Evolutionary conservation across 2,329 filamentous ascomycete genomes (phyloP).

Genomic region (Ramularia endophylla): DNA sequence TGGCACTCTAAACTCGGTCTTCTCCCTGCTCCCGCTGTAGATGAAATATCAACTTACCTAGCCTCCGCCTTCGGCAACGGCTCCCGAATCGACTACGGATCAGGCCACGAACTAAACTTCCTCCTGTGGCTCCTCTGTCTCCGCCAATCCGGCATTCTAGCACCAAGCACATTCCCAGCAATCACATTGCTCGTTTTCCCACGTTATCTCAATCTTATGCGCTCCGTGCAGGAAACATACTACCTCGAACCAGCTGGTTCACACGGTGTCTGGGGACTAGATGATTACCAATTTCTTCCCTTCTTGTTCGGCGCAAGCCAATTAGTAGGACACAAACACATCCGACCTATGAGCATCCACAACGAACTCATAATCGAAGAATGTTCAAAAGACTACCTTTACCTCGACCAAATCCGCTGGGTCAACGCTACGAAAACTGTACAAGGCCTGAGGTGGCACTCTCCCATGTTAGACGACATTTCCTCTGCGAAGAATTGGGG

Average conservation of each 20-base stretch:
- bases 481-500: slow-evolving; percentile 81
- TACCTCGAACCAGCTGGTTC: slow-evolving; percentile 75
- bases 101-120: slow-evolving; percentile 96
- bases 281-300: slow-evolving; percentile 71
- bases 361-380: slow-evolving; percentile 84
- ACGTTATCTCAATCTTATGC: slow-evolving; percentile 81
- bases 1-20: slow-evolving; percentile 64
- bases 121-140: slow-evolving; percentile 94
- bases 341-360: slow-evolving; percentile 61
- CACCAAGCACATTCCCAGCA: slow-evolving; percentile 60
- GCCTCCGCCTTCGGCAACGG: slow-evolving; percentile 79
- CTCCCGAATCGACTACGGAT: slow-evolving; percentile 89
- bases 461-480: slow-evolving; percentile 97
- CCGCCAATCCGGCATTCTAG: slow-evolving; percentile 66
- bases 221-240: slow-evolving; percentile 80
- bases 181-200: slow-evolving; percentile 74
- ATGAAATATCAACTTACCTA: slow-evolving; percentile 75
- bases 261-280: slow-evolving; percentile 97
- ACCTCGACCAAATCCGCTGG: slow-evolving; percentile 86
- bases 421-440: slow-evolving; percentile 97
- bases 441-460: slow-evolving; percentile 90
- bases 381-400: slow-evolving; percentile 75
- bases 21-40: slow-evolving; percentile 46
- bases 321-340: slow-evolving; percentile 60
- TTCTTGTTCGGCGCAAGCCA: slow-evolving; percentile 47